Conservation (phyloP, 306 rosid genomes). For the Dryas drummondii region DNA sequence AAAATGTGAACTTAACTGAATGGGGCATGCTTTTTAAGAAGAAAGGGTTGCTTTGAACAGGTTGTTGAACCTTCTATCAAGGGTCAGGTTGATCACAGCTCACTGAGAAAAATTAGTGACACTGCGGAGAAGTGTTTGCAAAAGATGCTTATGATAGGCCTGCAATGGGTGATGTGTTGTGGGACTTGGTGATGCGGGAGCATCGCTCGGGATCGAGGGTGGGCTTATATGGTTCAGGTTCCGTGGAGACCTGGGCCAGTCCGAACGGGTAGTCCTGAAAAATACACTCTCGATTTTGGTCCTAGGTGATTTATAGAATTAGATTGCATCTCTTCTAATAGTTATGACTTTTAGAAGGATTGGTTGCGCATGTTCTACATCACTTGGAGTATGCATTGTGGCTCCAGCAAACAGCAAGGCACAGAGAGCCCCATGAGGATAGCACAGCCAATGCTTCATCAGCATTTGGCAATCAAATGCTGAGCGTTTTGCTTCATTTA, state of each 20-base stretch:
- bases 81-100: slow-evolving; percentile 39
- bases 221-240: too few relatives aligned
- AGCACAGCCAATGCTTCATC: slow-evolving; percentile 34
- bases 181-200: slow-evolving; percentile 25
- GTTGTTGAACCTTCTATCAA: slow-evolving; percentile 44
- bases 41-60: slow-evolving; percentile 38
- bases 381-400: slow-evolving; percentile 49
- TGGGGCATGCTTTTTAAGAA: slow-evolving; percentile 53
- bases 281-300: too few relatives aligned
- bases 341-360: too few relatives aligned
- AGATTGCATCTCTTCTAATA: too few relatives aligned
- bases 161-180: slow-evolving; percentile 48
- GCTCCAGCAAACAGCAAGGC: slow-evolving; percentile 44
- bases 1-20: slow-evolving; percentile 38
- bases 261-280: too few relatives aligned
- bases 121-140: slow-evolving; percentile 44
- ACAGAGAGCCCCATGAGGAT: slow-evolving; percentile 43
- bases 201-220: too few relatives aligned
- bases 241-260: too few relatives aligned
- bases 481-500: slow-evolving; percentile 27
- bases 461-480: slow-evolving; percentile 17
- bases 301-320: too few relatives aligned
- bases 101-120: slow-evolving; percentile 48
- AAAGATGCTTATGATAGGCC: slow-evolving; percentile 41
- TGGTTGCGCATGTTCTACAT: too few relatives aligned